Evolutionary conservation across 2,329 filamentous ascomycete genomes (phyloP), one percentile per base, ranked within the genome.

Genomic region (Amylocarpus encephaloides): DNA sequence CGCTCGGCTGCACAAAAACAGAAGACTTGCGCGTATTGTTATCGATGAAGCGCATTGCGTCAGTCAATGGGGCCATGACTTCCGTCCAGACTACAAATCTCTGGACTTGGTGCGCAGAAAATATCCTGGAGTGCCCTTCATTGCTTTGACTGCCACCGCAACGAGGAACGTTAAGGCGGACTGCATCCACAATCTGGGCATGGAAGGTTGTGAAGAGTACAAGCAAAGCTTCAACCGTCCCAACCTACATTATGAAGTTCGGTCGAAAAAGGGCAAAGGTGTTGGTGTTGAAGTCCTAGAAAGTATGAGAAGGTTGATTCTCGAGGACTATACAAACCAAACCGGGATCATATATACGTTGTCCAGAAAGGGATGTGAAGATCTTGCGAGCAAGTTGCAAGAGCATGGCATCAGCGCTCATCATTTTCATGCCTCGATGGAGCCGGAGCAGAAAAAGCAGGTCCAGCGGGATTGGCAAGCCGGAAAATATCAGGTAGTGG

Each of bases 21-120:
- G 77, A 3, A 87, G 85, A 60, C 80, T 98, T 46, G 92, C 94
- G 13, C 82, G 93, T 22, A 81, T 98, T 43, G 93, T 98, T 47
- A 95, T 98, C 55, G 93, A 98, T 60, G 94, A 98, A 70, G 93
- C 93, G n/a, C 93, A 98, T 67, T 98, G 93, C 67, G 92, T 98
- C 22, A 97, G 93, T 67, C 91, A 98, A 73, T 98, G 93, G 93
- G 93, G 93, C 1, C 93, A 98, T 61, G 93, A 98, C 67, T 98
- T 98, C 66, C 82, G 94, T 41, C 92, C 91, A 0, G 92, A 97
- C 66, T 98, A 98, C 72, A 95, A 95, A 68, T 79, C 80, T 29
- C 74, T 98, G 3, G 89, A 91, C 26, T 77, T 82, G 51, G 73
- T 96, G 39, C 80, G 92, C 43, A 67, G 72, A 36, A 80, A 78